Percentiles rank a stretch among this genome's conserved stretches.
These are phyloP conservation scores for Coprinopsis strossmayeri DNA, from an alignment of 768 basidiomycete species.

Conservation along the genomic window DNA sequence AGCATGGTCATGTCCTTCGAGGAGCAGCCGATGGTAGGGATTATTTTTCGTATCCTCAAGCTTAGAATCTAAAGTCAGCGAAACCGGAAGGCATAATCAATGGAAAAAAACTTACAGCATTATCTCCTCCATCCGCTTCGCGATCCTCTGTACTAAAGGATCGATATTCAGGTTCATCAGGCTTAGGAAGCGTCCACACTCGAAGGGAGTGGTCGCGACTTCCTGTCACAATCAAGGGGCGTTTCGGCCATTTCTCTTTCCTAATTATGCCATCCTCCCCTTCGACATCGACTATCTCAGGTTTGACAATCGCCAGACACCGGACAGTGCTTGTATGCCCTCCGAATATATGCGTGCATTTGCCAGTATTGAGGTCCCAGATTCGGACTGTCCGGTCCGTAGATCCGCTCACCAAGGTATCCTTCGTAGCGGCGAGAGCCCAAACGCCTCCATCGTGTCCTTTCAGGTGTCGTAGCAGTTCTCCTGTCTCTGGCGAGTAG, in stretches of 20 bases:
- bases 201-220: constrained; percentile 64
- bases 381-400: constrained; percentile 92
- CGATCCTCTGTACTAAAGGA: constrained; percentile 53
- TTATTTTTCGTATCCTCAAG: constrained; percentile 62
- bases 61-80: constrained; percentile 5
- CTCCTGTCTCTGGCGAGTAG: constrained; percentile 82
- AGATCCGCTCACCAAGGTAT: constrained; percentile 84
- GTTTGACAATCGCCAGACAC: constrained; percentile 93
- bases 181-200: constrained; percentile 49
- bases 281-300: constrained; percentile 76
- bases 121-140: constrained; percentile 41
- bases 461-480: constrained; percentile 63
- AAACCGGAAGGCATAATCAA: not conserved
- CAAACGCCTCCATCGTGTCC: constrained; percentile 97
- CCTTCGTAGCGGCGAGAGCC: constrained; percentile 88
- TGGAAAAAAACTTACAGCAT: constrained; percentile 1
- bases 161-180: constrained; percentile 71
- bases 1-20: constrained; percentile 88
- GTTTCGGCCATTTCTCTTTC: constrained; percentile 65
- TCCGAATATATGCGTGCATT: constrained; percentile 88
- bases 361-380: constrained; percentile 77
- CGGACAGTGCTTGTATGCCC: constrained; percentile 96
- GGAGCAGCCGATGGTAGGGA: constrained; percentile 80
- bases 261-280: constrained; percentile 52
- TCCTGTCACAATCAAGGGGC: constrained; percentile 68